Base-by-base conservation (phyloP, 2,329 filamentous ascomycete genomes). In the Orbilia oligospora region DNA sequence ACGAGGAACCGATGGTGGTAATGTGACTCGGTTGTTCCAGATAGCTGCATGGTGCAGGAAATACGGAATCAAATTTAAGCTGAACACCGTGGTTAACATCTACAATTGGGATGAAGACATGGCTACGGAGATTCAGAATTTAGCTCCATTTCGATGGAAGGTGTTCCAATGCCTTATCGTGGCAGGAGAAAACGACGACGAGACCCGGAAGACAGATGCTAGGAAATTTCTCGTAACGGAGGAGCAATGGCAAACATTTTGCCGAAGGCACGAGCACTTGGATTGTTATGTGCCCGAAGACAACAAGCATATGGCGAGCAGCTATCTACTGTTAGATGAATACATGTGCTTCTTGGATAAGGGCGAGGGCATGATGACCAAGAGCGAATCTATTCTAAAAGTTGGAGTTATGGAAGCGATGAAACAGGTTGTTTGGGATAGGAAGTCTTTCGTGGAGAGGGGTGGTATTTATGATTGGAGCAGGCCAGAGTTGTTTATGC, bases 111-210 rank as follows among this genome's bases (percentile, higher is more conserved):
- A 86, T 1, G 88, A 89, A 81, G 86, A 87, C 78, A 88, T 88
- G 86, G 84, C 83, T 38, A 80, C 69, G 10, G 81, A 77, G 3
- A 84, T 89, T 5, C 30, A 38, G 18, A 33, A 63, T 33, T n/a
- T 63, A 33, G 56, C 33, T 5, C 56, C 53, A 33, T 56, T 56
- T 12, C 53, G 53, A 33, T 56, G 87, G 87, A 89, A 89, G 81
- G 85, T 84, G 22, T 90, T 89, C 81, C 88, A 89, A 80, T 85
- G 86, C 5, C 83, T 89, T n/a, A 84, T 87, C 9, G 87, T 89
- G 2, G 84, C 82, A n/a, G 88, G 87, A 0, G 87, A 89, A 82
- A 89, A 89, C 80, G 87, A 88, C 61, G 84, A 83, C 8, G 83
- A 83, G 3, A 80, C 83, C 44, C 84, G 84, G 5, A 81, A 85